A percentile compares a stretch with the other conserved stretches of the same genome.
Conservation (phyloP, 352 stramenopile genomes). For the Lagenidium giganteum region DNA sequence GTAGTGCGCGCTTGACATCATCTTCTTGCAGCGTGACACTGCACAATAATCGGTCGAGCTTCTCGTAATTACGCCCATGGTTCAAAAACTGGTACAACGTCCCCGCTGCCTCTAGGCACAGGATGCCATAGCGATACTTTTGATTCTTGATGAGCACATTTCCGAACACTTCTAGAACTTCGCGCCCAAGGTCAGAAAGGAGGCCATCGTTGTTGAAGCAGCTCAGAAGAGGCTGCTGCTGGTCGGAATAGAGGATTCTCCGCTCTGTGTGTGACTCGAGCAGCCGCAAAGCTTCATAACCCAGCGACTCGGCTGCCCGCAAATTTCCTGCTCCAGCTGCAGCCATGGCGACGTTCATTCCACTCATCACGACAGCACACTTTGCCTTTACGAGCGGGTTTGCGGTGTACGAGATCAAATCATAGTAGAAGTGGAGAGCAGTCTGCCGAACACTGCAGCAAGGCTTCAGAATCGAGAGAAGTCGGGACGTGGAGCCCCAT, state of each 20-base stretch:
- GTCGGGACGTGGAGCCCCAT: constrained; percentile 32
- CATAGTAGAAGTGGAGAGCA: constrained; percentile 53
- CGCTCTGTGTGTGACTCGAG: constrained; percentile 29
- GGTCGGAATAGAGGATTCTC: constrained; percentile 5
- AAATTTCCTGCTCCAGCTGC: constrained; percentile 41
- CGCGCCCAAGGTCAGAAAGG: constrained; percentile 61
- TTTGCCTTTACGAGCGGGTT: constrained; percentile 75
- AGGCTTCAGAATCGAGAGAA: constrained; percentile 51
- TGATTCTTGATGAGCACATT: constrained; percentile 83
- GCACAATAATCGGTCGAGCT: constrained; percentile 67
- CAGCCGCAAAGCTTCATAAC: constrained; percentile 71
- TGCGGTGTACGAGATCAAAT: constrained; percentile 30
- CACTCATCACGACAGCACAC: constrained; percentile 53
- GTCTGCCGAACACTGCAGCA: constrained; percentile 30
- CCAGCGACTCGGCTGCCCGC: constrained; percentile 55
- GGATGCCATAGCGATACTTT: constrained; percentile 82
- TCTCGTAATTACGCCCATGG: constrained; percentile 68
- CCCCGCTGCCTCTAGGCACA: constrained; percentile 70
- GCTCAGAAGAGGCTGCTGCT: constrained; percentile 31
- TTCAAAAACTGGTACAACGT: constrained; percentile 63
- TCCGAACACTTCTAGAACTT: constrained; percentile 62
- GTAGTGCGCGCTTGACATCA: constrained; percentile 66
- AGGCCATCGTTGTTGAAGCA: constrained; percentile 78
- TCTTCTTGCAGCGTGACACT: constrained; percentile 71
- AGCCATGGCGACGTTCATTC: constrained; percentile 40